These are phyloP conservation scores for Scheffersomyces lignicola DNA, from an alignment of 1,139 yeast genomes.

Conservation along the genomic window DNA sequence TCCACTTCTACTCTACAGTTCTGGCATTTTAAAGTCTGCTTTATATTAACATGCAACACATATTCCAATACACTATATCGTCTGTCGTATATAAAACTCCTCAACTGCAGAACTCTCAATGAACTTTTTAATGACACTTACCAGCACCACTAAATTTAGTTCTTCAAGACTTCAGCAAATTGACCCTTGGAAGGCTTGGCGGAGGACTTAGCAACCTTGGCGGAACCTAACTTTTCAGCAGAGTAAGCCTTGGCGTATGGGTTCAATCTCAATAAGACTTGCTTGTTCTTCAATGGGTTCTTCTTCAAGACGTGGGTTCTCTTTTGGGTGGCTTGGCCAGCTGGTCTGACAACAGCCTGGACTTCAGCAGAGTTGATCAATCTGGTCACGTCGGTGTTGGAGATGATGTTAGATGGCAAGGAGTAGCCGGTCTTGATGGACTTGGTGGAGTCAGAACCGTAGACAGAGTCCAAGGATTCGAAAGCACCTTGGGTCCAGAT, in stretches of 20 bases:
- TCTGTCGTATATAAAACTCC: too few species aligned
- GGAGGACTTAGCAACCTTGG: slow-evolving; percentile 67
- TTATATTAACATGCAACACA: too few species aligned
- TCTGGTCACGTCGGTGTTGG: slow-evolving; percentile 96
- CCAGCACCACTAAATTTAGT: too few species aligned
- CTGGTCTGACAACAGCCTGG: slow-evolving; percentile 96
- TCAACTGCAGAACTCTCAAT: too few species aligned
- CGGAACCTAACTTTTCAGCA: slow-evolving; percentile 86
- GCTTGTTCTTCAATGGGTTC: slow-evolving; percentile 99
- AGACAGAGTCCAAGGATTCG: slow-evolving; percentile 93
- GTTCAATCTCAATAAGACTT: slow-evolving; percentile 96
- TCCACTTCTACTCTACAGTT: too few species aligned
- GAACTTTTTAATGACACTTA: too few species aligned
- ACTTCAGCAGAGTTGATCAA: slow-evolving; percentile 99
- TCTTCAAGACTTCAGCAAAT: slow-evolving; percentile 66
- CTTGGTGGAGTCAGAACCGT: slow-evolving; percentile 90
- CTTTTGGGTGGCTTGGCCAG: slow-evolving; percentile 93
- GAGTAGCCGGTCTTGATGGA: slow-evolving; percentile 88
- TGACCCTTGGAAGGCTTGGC: slow-evolving; percentile 72
- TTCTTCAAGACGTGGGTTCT: slow-evolving; percentile 95
- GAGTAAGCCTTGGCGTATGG: slow-evolving; percentile 98
- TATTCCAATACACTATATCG: too few species aligned
- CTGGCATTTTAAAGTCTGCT: too few species aligned
- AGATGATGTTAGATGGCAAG: slow-evolving; percentile 89
- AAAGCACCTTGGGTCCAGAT: slow-evolving; percentile 99